Conservation (phyloP, 2,329 filamentous ascomycete species). For the Fusarium sp. region DNA sequence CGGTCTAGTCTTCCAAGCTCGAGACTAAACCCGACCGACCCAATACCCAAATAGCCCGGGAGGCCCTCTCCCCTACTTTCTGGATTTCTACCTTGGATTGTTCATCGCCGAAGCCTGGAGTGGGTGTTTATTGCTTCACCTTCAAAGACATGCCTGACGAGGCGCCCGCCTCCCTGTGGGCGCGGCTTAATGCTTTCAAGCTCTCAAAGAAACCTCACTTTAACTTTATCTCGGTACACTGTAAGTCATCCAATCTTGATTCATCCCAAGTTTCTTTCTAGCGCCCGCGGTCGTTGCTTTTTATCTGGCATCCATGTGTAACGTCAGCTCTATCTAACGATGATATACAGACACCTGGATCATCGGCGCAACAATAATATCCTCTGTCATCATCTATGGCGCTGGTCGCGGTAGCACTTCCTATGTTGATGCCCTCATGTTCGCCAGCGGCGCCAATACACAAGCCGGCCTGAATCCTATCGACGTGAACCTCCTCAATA, state of each 20-base stretch:
- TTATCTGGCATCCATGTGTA: conserved; percentile 7
- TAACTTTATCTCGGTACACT: conserved; percentile 85
- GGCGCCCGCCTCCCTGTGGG: conserved; percentile 51
- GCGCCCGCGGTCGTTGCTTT: conserved; percentile 34
- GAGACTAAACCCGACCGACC: conserved; percentile 15
- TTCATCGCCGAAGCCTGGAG: conserved; percentile 15
- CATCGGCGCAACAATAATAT: conserved; percentile 75
- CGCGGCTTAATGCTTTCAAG: conserved; percentile 61
- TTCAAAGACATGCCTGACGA: conserved; percentile 50
- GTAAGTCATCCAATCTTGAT: conserved; percentile 59
- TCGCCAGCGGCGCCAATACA: conserved; percentile 85
- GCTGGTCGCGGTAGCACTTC: conserved; percentile 65
- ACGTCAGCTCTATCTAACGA: conserved; percentile 36
- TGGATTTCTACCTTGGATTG: conserved; percentile 25
- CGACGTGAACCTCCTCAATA: conserved; percentile 73
- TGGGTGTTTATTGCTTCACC: conserved; percentile 4
- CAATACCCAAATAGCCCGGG: conserved; percentile 28
- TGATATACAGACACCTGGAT: conserved; percentile 77
- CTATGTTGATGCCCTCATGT: conserved; percentile 91
- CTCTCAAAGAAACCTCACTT: conserved; percentile 73
- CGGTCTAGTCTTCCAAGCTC: conserved; percentile 27
- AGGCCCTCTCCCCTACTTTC: conserved; percentile 24
- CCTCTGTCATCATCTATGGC: conserved; percentile 81
- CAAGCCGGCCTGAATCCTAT: conserved; percentile 93
- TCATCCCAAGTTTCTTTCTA: conserved; percentile 2